phyloP scores from a whole-genome alignment of 2,329 filamentous ascomycete species.

The Canariomyces notabilis region DNA sequence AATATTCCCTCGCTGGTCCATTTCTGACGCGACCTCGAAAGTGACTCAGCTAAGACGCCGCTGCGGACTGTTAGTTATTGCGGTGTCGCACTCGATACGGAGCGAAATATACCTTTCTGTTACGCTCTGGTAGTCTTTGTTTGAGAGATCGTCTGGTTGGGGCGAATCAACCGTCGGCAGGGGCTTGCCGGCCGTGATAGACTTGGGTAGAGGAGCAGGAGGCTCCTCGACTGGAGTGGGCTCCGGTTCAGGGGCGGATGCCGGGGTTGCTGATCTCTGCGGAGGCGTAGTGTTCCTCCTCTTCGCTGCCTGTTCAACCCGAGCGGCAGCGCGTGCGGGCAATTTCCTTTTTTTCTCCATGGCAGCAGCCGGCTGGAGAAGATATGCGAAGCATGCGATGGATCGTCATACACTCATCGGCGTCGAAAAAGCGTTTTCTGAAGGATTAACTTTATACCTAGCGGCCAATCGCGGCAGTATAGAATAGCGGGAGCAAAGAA shows the following conservation, averaged over 20 bases:
- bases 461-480: not conserved
- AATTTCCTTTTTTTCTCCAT: constrained; percentile 66
- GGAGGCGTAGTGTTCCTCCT: constrained; percentile 54
- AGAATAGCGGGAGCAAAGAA: not conserved
- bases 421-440: not conserved
- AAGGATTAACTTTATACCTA: not conserved
- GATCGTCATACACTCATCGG: constrained; percentile 24
- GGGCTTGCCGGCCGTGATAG: constrained; percentile 59
- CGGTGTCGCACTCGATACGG: not conserved
- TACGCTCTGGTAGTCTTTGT: constrained; percentile 66
- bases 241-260: constrained; percentile 23
- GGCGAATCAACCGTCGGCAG: constrained; percentile 65
- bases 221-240: constrained; percentile 35
- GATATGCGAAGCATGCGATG: constrained; percentile 11
- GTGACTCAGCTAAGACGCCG: constrained; percentile 68
- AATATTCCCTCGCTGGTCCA: constrained; percentile 71
- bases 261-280: constrained; percentile 41
- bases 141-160: constrained; percentile 58
- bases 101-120: constrained; percentile 55
- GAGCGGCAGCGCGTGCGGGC: constrained; percentile 56
- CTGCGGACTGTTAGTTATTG: constrained; percentile 38
- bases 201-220: constrained; percentile 51
- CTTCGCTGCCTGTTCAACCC: constrained; percentile 56
- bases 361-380: constrained; percentile 20
- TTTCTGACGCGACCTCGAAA: constrained; percentile 66